Evolutionary conservation across 2,329 filamentous ascomycete species (phyloP).

Genomic region (Chrysosporium queenslandicum): DNA sequence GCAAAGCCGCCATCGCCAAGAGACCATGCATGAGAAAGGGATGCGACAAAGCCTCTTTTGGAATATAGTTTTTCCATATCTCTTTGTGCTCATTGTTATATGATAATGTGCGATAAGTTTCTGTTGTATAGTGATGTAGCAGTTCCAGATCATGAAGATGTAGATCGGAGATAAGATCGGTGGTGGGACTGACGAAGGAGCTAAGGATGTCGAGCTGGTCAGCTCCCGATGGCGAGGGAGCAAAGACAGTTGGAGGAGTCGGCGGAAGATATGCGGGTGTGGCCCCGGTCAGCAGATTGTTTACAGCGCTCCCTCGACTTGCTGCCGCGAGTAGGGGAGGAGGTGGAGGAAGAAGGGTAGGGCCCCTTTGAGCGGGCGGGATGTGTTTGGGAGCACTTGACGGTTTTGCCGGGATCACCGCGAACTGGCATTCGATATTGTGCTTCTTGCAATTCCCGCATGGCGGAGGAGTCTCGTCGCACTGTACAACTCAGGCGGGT

Average conservation of each 20-base stretch:
- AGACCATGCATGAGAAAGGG: conserved; percentile 24
- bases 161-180: conserved; percentile 17
- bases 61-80: conserved; percentile 21
- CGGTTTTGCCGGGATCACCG: conserved; percentile 3
- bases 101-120: conserved; percentile 25
- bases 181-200: conserved; percentile 14
- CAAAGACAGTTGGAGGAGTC: conserved; percentile 6
- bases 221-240: conserved; percentile 9
- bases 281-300: conserved; percentile 4
- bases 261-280: conserved; percentile 9
- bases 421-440: conserved; percentile 22
- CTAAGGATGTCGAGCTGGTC: conserved; percentile 19
- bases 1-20: conserved; percentile 22
- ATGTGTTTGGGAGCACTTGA: background rate
- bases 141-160: conserved; percentile 37
- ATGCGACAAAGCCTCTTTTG: conserved; percentile 21
- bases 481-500: conserved; percentile 15
- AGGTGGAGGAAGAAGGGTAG: conserved; percentile 53
- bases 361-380: background rate
- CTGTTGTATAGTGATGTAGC: conserved; percentile 34
- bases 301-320: background rate
- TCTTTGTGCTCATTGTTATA: conserved; percentile 17
- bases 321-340: conserved; percentile 57
- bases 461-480: conserved; percentile 20
- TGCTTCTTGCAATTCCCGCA: conserved; percentile 23